Percentiles rank a stretch among this genome's conserved stretches.
Evolutionary conservation across 768 basidiomycete genomes (phyloP).

Genomic region (Zangia roseola): DNA sequence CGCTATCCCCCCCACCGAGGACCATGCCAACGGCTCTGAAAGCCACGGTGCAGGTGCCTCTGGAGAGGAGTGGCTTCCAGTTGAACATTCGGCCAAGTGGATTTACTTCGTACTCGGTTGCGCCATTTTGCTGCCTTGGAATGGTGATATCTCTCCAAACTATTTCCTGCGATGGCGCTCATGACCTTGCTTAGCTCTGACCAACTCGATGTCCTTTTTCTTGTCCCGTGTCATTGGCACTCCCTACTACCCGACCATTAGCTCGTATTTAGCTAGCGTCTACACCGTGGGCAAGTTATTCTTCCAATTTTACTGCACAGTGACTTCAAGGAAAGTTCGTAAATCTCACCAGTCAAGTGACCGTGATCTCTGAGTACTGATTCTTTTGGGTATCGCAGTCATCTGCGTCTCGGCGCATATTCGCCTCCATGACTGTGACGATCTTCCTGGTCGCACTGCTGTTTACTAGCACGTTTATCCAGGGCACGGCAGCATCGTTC

Average conservation of each 20-base stretch:
- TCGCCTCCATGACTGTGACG: conserved; percentile 49
- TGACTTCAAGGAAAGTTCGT: conserved; percentile 61
- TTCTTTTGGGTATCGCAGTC: conserved; percentile 39
- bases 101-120: conserved; percentile 74
- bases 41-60: conserved; percentile 2
- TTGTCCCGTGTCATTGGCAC: conserved; percentile 64
- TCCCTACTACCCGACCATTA: conserved; percentile 51
- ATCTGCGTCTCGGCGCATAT: conserved; percentile 53
- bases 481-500: conserved; percentile 51
- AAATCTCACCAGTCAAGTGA: background rate
- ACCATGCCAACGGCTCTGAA: background rate
- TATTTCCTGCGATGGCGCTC: background rate
- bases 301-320: conserved; percentile 71
- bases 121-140: conserved; percentile 83
- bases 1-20: conserved; percentile 11
- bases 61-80: conserved; percentile 11
- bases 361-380: background rate
- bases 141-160: conserved; percentile 51
- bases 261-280: conserved; percentile 59
- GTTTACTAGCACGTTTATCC: conserved; percentile 61
- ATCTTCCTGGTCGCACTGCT: conserved; percentile 55
- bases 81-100: conserved; percentile 50
- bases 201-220: conserved; percentile 82
- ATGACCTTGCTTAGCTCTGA: conserved; percentile 52
- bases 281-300: conserved; percentile 65